Evolutionary conservation across 1,284 basidiomycete species (phyloP), one percentile per base, ranked within the genome.

Genomic region (Irpex rosettiformis): DNA sequence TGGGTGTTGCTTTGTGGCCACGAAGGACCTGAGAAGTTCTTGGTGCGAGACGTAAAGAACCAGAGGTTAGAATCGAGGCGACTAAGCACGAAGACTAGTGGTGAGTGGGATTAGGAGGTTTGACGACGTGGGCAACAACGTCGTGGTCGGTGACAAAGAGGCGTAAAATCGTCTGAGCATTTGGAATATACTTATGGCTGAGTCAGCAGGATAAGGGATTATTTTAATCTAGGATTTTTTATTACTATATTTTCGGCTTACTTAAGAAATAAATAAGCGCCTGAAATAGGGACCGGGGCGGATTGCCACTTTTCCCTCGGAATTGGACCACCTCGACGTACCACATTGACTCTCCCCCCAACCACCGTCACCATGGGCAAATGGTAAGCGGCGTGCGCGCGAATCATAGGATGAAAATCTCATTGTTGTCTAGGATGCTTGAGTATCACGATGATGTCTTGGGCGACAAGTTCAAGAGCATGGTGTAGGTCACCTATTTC

Each of bases 381-480:
- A 70, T 71, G 69, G 70, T 72, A 49, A 10, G 67, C 64, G 16
- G 54, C 24, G 45, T 21, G 13, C 24, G 27, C 51, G 10, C 13
- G 52, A 54, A 52, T 58, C 42, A 22, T 27, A n/a, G 21, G 28
- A 40, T 25, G 30, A 52, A 27, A 29, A 29, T 37, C 6, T 13
- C 43, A 5, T 40, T 51, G 11, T 51, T 42, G 54, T 53, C 57
- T 67, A 89, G 88, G 88, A 87, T 85, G 27, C 72, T 81, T 42
- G 81, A 83, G 67, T 81, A 86, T 65, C 78, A 81, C 62, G 88
- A 90, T 72, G 81, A 88, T 67, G 83, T 89, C 28, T 74, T 90
- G 5, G 78, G 80, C 64, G 73, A 79, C 58, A 90, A 90, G 79
- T 78, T 90, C 64, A 88, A 84, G 71, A 82, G 72, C 66, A 66